Evolutionary conservation across 768 basidiomycete genomes (phyloP), one percentile per base, ranked within the genome.

Genomic region (Candolleomyces aberdarensis): DNA sequence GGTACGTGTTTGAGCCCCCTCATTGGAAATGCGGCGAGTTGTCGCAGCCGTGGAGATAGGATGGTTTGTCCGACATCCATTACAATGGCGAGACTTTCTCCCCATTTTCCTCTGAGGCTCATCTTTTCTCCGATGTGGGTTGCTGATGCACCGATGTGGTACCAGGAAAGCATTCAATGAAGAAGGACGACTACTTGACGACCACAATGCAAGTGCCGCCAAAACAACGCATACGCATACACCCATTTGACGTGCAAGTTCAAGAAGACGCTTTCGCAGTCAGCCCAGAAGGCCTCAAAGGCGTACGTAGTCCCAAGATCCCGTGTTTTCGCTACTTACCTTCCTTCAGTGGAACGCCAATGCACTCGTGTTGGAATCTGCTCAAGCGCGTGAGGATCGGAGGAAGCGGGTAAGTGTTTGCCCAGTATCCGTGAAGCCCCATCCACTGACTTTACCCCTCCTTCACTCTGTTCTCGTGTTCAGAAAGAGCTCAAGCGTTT

Each of bases 401-500:
- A 90, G 86, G 79, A 87, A 84, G 75, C 83, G 87, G 78, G 88
- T 89, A 52, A 67, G 88, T 83, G 49, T 63, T 56, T 50, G 62
- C 32, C 44, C 52, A 59, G 49, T 47, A 55, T 19, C 5, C 3
- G 40, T 32, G 15, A 9, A 19, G 31, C n/a, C 62, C 26, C 29
- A 36, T 57, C 20, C 43, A 15, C 40, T 31, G 36, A 22, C 20
- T 57, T 31, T 44, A 51, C 63, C 32, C 61, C 46, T 49, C 61
- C 32, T 22, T 26, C 31, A 36, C 14, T 62, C 47, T 57, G 52
- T 62, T 56, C 46, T 47, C 48, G 50, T 44, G 17, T 60, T 67
- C 74, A 90, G 86, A 91, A 89, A 76, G 89, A 91, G 72, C 78
- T 84, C 65, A 89, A 85, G 75, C 84, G 83, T 54, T 80, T 87